phyloP scores from a whole-genome alignment of 768 basidiomycete genomes.

The Xanthoconium purpureum region DNA sequence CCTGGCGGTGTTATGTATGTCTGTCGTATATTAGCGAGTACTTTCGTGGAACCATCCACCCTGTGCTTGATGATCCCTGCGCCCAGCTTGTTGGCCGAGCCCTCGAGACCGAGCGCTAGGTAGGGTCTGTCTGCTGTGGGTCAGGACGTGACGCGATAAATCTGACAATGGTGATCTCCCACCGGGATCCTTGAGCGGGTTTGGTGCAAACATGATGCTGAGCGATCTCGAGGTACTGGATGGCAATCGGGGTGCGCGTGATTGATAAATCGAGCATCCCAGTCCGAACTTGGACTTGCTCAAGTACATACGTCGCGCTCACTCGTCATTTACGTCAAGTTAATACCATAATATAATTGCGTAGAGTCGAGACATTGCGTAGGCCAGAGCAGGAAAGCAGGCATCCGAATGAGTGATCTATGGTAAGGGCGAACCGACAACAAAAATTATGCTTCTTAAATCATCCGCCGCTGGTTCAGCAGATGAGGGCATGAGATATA shows the following conservation, averaged over 20 bases:
- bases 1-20: conserved; percentile 99
- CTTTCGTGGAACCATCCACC: conserved; percentile 64
- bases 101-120: conserved; percentile 94
- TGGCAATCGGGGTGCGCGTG: not conserved
- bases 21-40: conserved; percentile 91
- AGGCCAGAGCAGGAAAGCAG: conserved; percentile 10
- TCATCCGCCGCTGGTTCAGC: not conserved
- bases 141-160: conserved; percentile 13
- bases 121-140: conserved; percentile 53
- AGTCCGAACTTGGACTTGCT: too few species aligned
- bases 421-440: conserved; percentile 16
- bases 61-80: conserved; percentile 88
- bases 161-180: conserved; percentile 13
- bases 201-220: conserved; percentile 17
- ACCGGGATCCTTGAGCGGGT: conserved; percentile 36
- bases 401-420: conserved; percentile 23
- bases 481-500: not conserved
- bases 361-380: not conserved
- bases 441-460: conserved; percentile 4
- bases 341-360: conserved; percentile 12
- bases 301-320: not conserved
- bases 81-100: conserved; percentile 97
- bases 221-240: conserved; percentile 17
- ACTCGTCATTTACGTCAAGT: not conserved
- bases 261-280: too few species aligned